Evolutionary conservation across 352 stramenopile genomes (phyloP).

Genomic region (Blastocystis sp.): DNA sequence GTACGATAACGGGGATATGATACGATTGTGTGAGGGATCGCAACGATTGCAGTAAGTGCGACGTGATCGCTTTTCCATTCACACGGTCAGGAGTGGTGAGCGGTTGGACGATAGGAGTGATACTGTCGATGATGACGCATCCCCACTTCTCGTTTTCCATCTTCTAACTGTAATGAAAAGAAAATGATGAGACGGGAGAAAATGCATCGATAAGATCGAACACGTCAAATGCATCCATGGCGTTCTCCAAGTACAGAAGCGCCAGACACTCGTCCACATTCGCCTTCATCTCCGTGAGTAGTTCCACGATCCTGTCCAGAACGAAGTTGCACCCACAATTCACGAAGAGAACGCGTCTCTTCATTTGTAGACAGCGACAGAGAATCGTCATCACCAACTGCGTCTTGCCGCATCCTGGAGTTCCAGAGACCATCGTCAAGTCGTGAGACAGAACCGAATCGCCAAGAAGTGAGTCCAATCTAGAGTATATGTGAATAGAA

Average conservation of each 20-base stretch:
- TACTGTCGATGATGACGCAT: constrained; percentile 28
- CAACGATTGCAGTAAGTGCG: background rate
- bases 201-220: background rate
- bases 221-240: background rate
- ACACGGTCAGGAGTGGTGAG: background rate
- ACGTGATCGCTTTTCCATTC: background rate
- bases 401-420: constrained; percentile 26
- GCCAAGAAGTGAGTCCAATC: background rate
- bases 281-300: background rate
- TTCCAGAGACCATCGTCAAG: background rate
- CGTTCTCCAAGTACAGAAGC: constrained; percentile 4
- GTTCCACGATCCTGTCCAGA: background rate
- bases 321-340: background rate
- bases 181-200: background rate
- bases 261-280: background rate
- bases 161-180: background rate
- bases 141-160: background rate
- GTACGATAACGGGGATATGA: background rate
- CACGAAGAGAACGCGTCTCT: background rate
- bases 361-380: background rate
- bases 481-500: background rate
- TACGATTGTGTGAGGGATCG: background rate
- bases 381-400: background rate
- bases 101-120: background rate
- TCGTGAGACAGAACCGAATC: background rate